These are phyloP conservation scores for Xylariomycetidae sp. DNA, from an alignment of 2,329 filamentous ascomycete species.

Conservation along the genomic window DNA sequence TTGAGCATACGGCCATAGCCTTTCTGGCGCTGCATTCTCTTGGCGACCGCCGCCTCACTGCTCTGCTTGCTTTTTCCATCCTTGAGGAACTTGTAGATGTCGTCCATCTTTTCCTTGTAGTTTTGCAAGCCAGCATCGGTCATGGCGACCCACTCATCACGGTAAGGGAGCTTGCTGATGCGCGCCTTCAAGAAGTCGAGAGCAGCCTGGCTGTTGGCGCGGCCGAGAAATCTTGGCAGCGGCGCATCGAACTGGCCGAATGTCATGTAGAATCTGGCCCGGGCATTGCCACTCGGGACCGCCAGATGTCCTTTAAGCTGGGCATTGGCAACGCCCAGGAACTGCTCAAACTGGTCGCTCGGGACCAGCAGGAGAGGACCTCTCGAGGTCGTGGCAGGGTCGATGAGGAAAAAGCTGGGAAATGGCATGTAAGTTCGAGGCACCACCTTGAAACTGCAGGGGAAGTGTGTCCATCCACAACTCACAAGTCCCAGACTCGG, in stretches of 20 bases:
- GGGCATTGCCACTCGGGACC: constrained; percentile 49
- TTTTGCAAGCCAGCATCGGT: constrained; percentile 32
- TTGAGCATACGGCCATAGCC: constrained; percentile 51
- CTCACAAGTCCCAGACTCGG: constrained; percentile 72
- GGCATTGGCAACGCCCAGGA: constrained; percentile 60
- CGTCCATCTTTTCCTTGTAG: constrained; percentile 50
- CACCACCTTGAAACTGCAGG: not conserved
- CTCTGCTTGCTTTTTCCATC: constrained; percentile 38
- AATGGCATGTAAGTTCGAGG: not conserved
- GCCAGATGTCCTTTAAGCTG: constrained; percentile 46
- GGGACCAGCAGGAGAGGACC: constrained; percentile 62
- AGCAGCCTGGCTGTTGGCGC: constrained; percentile 37
- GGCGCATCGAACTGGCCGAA: constrained; percentile 58
- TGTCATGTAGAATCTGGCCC: constrained; percentile 50
- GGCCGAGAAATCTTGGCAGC: constrained; percentile 62
- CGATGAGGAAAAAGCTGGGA: constrained; percentile 28
- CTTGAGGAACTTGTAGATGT: constrained; percentile 42
- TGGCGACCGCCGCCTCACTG: constrained; percentile 37
- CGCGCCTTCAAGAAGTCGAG: constrained; percentile 24
- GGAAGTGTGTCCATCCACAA: constrained; percentile 12
- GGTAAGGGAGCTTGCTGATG: constrained; percentile 31
- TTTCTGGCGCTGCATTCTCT: constrained; percentile 43
- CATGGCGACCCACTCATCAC: constrained; percentile 31
- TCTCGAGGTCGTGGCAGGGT: constrained; percentile 37
- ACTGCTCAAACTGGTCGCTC: constrained; percentile 55